Evolutionary conservation across 2,329 filamentous ascomycete genomes (phyloP).

Genomic region (Penicillium sp.): DNA sequence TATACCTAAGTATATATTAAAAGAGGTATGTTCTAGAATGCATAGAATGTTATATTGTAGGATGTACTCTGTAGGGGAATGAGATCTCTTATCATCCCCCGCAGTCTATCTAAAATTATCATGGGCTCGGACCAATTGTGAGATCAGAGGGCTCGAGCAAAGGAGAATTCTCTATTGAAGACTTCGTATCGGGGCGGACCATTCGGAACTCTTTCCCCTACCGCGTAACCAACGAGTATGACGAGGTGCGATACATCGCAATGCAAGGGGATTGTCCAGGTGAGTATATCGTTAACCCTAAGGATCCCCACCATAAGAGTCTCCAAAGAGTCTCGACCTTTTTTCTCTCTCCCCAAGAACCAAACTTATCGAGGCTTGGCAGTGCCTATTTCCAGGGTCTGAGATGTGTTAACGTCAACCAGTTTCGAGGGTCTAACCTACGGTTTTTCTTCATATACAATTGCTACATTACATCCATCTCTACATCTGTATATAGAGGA

Average conservation of each 20-base stretch:
- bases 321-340: constrained; percentile 13
- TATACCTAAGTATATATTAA: neutral
- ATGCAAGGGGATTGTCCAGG: constrained; percentile 12
- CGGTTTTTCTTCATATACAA: too few relatives aligned
- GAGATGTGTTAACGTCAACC: constrained; percentile 18
- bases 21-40: neutral
- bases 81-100: constrained; percentile 4
- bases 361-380: constrained; percentile 8
- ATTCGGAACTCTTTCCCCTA: constrained; percentile 19
- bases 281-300: constrained; percentile 2
- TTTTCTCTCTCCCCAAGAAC: constrained; percentile 2
- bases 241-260: constrained; percentile 17
- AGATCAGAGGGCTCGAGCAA: constrained; percentile 9
- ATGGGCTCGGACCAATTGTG: constrained; percentile 3
- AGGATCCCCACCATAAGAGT: neutral
- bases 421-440: neutral
- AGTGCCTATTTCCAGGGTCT: constrained; percentile 8
- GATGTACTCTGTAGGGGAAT: neutral
- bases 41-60: neutral
- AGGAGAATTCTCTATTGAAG: neutral
- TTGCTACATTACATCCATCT: neutral
- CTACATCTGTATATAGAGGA: too few relatives aligned
- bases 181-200: constrained; percentile 14
- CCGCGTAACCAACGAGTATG: constrained; percentile 20
- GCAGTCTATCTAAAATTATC: constrained; percentile 5